Evolutionary conservation across 768 basidiomycete genomes (phyloP), one percentile per base, ranked within the genome.

Genomic region (Butyriboletus loyo): DNA sequence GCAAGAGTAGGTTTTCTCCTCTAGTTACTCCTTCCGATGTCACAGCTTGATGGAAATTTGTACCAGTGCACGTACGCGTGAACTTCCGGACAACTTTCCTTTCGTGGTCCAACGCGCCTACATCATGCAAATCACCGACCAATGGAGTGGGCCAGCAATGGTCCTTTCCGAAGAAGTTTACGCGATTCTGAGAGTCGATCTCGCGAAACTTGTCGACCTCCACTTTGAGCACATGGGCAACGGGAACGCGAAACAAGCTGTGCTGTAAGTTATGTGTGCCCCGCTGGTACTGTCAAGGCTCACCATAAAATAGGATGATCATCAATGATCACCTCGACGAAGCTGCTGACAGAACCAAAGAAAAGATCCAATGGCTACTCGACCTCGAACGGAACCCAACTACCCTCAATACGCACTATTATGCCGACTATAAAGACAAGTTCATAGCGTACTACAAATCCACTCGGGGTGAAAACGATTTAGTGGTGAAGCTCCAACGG

Each of bases 71-170:
- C 77, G 83, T 4, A 84, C 86, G 1, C 80, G 89, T 1, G 87
- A 89, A 58, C 75, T 89, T 0, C 87, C 86, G 0, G 83, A 80
- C 14, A 77, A 78, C 53, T 85, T 81, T 53, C 86, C 87, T 0
- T 88, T 84, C 53, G 70, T 82, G 0, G 82, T 89, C 0, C 79
- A 82, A 43, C 65, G 73, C 10, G 61, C 65, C 0, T 84, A 78
- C 53, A 84, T 89, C 46, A 48, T 59, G 3, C 51, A 65, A 1
- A 63, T 82, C 31, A 73, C 78, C 4, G 32, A 58, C 14, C 59
- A 77, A 43, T 88, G 87, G 87, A 43, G 50, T 0, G 38, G 36
- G 0, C 87, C 85, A 0, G 70, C 82, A 0, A 60, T 73, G 17
- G 25, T 48, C 0, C 73, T 89, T 8, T 82, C 80, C 49, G 68